Percentiles rank a stretch among this genome's conserved stretches.
phyloP scores from a whole-genome alignment of 163 green algal species.

The Scenedesmus sp. region DNA sequence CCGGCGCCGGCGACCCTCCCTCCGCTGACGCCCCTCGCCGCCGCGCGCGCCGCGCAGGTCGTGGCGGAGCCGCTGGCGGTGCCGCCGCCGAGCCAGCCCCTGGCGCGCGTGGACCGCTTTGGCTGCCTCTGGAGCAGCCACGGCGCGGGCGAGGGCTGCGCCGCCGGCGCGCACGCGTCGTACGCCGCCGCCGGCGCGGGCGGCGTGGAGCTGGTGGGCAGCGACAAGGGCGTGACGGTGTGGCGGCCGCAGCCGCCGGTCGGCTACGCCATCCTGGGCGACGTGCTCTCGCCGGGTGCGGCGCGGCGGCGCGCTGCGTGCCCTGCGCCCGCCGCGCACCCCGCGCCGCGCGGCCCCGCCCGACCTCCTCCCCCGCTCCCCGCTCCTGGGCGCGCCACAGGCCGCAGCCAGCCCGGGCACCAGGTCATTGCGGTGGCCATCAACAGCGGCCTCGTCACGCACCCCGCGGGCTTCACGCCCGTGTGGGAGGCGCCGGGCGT shows the following conservation, averaged over 20 bases:
- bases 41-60: no score
- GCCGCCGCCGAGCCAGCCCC: slow-evolving; percentile 63
- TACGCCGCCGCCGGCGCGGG: slow-evolving; percentile 43
- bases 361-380: not conserved
- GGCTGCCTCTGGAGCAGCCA: slow-evolving; percentile 69
- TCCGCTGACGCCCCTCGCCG: no score
- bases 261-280: slow-evolving; percentile 74
- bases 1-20: no score
- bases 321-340: not conserved
- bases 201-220: slow-evolving; percentile 61
- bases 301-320: not conserved
- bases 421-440: slow-evolving; percentile 77
- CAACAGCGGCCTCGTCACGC: slow-evolving; percentile 80
- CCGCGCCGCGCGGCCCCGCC: not conserved
- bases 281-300: slow-evolving; percentile 54
- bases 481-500: slow-evolving; percentile 57
- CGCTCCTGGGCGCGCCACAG: no score
- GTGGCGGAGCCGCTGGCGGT: slow-evolving; percentile 66
- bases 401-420: slow-evolving; percentile 57
- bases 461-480: slow-evolving; percentile 59
- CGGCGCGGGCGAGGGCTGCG: not conserved
- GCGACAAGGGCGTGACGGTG: slow-evolving; percentile 69
- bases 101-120: slow-evolving; percentile 68
- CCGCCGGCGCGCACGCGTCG: not conserved
- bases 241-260: slow-evolving; percentile 78